Percentiles rank a stretch among this genome's conserved stretches.
phyloP scores from a whole-genome alignment of 306 rosid species.

The Corylus americana region DNA sequence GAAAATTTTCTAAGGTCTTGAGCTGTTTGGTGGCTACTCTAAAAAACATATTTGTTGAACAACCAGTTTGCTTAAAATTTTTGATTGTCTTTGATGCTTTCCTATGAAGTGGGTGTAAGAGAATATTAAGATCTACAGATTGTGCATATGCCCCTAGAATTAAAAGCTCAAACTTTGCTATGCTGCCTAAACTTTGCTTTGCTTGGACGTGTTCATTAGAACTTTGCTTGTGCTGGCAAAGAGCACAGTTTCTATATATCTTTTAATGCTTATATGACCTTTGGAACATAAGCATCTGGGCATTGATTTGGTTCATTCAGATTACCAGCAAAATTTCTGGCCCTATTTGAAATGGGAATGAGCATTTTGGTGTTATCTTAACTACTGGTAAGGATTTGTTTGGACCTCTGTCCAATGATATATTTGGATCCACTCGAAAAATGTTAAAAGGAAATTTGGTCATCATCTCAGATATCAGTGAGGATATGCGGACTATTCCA shows the following conservation, averaged over 20 bases:
- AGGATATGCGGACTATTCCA: not conserved
- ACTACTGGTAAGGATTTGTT: not conserved
- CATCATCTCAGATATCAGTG: not conserved
- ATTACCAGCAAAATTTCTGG: not conserved
- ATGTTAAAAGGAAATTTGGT: not conserved
- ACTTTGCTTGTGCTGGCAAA: too few species aligned
- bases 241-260: too few species aligned
- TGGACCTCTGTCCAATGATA: not conserved
- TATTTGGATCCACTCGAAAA: not conserved
- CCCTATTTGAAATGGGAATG: not conserved
- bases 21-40: not conserved
- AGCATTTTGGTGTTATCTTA: not conserved
- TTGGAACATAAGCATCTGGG: too few species aligned
- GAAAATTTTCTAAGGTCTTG: not conserved
- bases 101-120: too few species aligned
- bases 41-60: not conserved
- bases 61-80: not conserved
- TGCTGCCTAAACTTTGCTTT: too few species aligned
- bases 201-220: too few species aligned
- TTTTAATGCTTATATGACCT: too few species aligned
- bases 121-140: too few species aligned
- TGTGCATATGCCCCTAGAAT: too few species aligned
- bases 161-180: too few species aligned
- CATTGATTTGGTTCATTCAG: too few species aligned
- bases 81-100: not conserved